Evolutionary conservation across 129 eudicot species (phyloP).

Genomic region (Ambrosia trifida): DNA sequence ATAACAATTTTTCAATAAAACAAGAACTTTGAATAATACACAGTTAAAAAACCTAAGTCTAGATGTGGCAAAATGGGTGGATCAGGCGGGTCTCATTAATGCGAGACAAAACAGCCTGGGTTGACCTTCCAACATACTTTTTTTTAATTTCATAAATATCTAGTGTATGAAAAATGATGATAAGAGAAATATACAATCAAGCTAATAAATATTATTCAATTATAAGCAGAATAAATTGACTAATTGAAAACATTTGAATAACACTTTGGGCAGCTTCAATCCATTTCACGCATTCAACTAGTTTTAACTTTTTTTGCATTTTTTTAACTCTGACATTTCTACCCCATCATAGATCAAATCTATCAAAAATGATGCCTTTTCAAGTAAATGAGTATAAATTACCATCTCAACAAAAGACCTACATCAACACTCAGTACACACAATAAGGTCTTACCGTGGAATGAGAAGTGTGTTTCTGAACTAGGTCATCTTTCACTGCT

Average conservation of each 20-base stretch:
- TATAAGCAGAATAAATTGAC: not conserved
- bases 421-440: constrained; percentile 15
- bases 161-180: not conserved
- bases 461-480: constrained; percentile 34
- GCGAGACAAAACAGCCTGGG: not conserved
- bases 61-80: not conserved
- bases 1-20: not conserved
- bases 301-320: not conserved
- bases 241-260: not conserved
- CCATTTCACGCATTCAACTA: not conserved
- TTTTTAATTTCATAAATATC: not conserved
- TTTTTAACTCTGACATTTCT: not conserved
- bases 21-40: not conserved
- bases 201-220: not conserved
- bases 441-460: constrained; percentile 32
- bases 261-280: constrained; percentile 12
- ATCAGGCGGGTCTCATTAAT: not conserved
- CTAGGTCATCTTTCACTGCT: constrained; percentile 27
- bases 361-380: not conserved
- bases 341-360: not conserved
- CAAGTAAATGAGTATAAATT: not conserved
- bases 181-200: not conserved
- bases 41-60: not conserved
- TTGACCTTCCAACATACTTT: not conserved
- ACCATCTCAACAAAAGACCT: not conserved